Evolutionary conservation across 768 basidiomycete species (phyloP).

Genomic region (Tulasnella sp.): DNA sequence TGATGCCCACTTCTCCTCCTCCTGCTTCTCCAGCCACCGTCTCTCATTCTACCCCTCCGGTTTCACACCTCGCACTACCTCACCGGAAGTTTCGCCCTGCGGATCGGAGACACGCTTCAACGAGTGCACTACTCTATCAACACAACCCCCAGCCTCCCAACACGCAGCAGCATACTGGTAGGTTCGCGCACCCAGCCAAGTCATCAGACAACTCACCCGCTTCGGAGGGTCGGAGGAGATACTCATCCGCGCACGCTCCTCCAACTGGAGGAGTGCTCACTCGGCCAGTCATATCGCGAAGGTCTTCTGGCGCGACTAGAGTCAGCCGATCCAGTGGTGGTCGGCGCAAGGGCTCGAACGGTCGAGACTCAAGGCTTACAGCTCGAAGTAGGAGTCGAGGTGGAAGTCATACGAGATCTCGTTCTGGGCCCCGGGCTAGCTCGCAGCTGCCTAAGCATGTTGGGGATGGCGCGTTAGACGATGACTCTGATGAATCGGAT

Average conservation of each 20-base stretch:
- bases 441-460: conserved; percentile 10
- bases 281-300: conserved; percentile 2
- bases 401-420: neutral
- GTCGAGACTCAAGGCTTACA: neutral
- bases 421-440: conserved; percentile 6
- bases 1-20: neutral
- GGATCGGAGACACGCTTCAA: conserved; percentile 1
- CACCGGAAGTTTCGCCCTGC: neutral
- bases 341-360: neutral
- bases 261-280: neutral
- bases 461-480: conserved; percentile 13
- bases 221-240: neutral
- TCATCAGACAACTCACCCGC: conserved; percentile 11
- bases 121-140: neutral
- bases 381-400: conserved; percentile 5
- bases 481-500: neutral
- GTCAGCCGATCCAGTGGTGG: conserved; percentile 7
- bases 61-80: conserved; percentile 21
- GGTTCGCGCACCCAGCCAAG: neutral
- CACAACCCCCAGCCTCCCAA: neutral
- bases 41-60: conserved; percentile 18
- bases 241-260: neutral
- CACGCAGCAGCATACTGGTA: neutral
- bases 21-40: conserved; percentile 7
- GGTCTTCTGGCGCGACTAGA: conserved; percentile 9